Evolutionary conservation across 495 filamentous ascomycete species (phyloP).

Genomic region (Penicillium pancosmium): DNA sequence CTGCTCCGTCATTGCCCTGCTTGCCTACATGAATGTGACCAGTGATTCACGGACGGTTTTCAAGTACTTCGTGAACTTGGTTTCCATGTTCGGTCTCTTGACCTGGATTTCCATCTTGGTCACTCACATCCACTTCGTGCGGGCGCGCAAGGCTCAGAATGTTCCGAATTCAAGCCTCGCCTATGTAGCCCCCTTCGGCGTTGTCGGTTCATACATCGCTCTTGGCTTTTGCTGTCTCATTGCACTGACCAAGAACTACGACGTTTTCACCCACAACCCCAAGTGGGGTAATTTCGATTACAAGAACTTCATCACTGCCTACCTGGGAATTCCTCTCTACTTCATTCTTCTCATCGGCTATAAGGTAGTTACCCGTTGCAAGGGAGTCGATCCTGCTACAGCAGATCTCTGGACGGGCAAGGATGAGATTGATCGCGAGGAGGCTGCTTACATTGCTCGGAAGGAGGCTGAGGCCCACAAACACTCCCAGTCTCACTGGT

Average conservation of each 20-base stretch:
- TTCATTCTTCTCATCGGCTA: conserved; percentile 71
- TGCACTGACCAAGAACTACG: conserved; percentile 76
- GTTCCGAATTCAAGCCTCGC: conserved; percentile 66
- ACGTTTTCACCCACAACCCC: conserved; percentile 60
- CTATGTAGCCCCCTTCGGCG: conserved; percentile 73
- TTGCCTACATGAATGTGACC: conserved; percentile 80
- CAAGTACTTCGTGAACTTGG: conserved; percentile 82
- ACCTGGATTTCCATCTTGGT: conserved; percentile 86
- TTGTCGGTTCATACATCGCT: conserved; percentile 66
- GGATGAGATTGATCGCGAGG: conserved; percentile 72
- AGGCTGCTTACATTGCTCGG: conserved; percentile 65
- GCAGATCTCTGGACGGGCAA: conserved; percentile 75
- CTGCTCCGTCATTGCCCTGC: conserved; percentile 62
- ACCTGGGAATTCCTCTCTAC: conserved; percentile 81
- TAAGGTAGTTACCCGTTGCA: conserved; percentile 58
- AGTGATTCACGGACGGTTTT: conserved; percentile 71
- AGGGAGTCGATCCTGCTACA: conserved; percentile 55
- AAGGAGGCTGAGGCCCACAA: conserved; percentile 51
- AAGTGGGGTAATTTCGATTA: conserved; percentile 63
- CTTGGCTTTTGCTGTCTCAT: conserved; percentile 71
- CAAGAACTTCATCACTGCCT: conserved; percentile 79
- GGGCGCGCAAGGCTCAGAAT: conserved; percentile 71
- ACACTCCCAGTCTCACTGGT: conserved; percentile 43
- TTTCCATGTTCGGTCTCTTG: conserved; percentile 76
- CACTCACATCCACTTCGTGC: conserved; percentile 79